Percentiles rank a stretch among this genome's conserved stretches.
Evolutionary conservation across 768 basidiomycete genomes (phyloP).

Genomic region (Ramaria sp.): DNA sequence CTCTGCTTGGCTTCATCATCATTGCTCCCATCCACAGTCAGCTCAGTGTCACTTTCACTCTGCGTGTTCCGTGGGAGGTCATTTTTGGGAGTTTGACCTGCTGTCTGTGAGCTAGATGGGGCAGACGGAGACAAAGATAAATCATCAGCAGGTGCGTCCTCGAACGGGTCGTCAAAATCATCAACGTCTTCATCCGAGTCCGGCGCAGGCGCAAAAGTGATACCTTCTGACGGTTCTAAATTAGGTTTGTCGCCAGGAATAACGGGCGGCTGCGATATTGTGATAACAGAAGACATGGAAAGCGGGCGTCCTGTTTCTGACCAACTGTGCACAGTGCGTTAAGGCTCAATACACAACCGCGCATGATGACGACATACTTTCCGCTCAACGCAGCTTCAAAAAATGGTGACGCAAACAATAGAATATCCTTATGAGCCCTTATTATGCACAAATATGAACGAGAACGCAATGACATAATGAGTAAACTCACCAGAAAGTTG

Average conservation of each 20-base stretch:
- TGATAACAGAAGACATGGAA: constrained; percentile 76
- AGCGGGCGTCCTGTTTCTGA: constrained; percentile 73
- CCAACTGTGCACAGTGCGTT: constrained; percentile 41
- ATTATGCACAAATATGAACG: not conserved
- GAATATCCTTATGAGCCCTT: constrained; percentile 87
- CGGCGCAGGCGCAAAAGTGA: constrained; percentile 46
- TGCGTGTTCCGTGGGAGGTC: not conserved
- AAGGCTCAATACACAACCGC: not conserved
- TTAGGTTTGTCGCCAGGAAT: constrained; percentile 39
- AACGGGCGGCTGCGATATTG: constrained; percentile 66
- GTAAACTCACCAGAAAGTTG: constrained; percentile 75
- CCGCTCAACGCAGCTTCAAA: constrained; percentile 88
- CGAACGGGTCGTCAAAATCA: constrained; percentile 27
- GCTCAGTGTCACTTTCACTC: constrained; percentile 4
- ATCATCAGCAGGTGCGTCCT: not conserved
- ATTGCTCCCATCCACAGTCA: constrained; percentile 4
- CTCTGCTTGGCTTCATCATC: constrained; percentile 21
- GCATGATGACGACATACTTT: constrained; percentile 16
- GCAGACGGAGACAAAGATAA: not conserved
- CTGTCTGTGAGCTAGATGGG: not conserved
- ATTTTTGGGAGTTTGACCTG: not conserved
- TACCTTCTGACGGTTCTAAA: constrained; percentile 29
- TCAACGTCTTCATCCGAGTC: constrained; percentile 38
- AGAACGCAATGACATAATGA: not conserved
- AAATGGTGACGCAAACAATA: constrained; percentile 91